Conservation (phyloP, 352 stramenopile genomes). For the Salisapilia sapeloensis region DNA sequence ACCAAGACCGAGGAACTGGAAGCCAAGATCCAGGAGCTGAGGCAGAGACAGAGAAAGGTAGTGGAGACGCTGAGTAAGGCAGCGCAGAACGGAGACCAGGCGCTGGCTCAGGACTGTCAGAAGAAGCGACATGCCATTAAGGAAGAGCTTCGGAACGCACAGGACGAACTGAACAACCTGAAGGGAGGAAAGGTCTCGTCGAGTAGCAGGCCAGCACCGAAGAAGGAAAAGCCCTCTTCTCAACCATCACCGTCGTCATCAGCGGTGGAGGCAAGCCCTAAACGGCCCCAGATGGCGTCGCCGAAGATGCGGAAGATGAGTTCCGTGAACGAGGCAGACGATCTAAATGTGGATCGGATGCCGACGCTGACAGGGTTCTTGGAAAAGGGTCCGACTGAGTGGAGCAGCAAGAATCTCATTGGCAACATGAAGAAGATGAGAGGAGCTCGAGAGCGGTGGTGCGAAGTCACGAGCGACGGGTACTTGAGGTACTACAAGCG, state of each 20-base stretch:
- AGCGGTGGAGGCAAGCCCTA: too few relatives aligned
- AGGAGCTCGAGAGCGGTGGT: constrained; percentile 70
- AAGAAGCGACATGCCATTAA: constrained; percentile 56
- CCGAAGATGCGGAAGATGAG: too few relatives aligned
- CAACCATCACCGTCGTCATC: too few relatives aligned
- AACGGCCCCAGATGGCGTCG: too few relatives aligned
- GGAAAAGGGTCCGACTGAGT: constrained; percentile 78
- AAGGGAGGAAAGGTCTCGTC: constrained; percentile 28
- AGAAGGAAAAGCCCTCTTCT: too few relatives aligned
- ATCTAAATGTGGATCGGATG: constrained; percentile 49
- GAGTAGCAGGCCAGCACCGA: too few relatives aligned
- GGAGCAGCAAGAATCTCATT: constrained; percentile 56
- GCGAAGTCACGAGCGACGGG: constrained; percentile 50
- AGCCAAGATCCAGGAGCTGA: constrained; percentile 51
- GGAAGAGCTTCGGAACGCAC: constrained; percentile 49
- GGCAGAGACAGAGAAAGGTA: constrained; percentile 58
- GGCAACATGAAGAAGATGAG: constrained; percentile 79
- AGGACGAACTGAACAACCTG: constrained; percentile 42
- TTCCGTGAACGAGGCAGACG: too few relatives aligned
- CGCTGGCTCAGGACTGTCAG: constrained; percentile 59
- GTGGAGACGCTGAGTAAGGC: constrained; percentile 63
- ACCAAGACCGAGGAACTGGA: constrained; percentile 39
- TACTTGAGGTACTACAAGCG: constrained; percentile 79
- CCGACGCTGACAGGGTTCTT: constrained; percentile 59
- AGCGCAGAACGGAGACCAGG: constrained; percentile 45